A percentile compares a stretch with the other conserved stretches of the same genome.
phyloP scores from a whole-genome alignment of 495 filamentous ascomycete species.

The Aspergillus wentii region DNA sequence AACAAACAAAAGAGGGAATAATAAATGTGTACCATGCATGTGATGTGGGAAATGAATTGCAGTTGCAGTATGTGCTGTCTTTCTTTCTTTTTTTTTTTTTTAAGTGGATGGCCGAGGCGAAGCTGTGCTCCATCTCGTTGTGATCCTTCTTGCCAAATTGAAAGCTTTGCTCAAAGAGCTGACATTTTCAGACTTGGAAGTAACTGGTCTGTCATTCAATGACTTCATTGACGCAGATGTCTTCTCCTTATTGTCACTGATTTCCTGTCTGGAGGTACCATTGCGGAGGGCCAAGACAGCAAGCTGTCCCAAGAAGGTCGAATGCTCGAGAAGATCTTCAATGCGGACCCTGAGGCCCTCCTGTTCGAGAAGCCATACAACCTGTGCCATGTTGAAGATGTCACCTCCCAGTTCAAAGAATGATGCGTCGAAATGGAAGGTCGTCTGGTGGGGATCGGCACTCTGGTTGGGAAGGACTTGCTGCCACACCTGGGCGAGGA shows the following conservation, averaged over 20 bases:
- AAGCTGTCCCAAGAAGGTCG: constrained; percentile 47
- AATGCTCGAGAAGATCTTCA: constrained; percentile 46
- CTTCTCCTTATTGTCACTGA: too few species aligned
- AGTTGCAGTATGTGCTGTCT: too few species aligned
- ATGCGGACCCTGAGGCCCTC: constrained; percentile 45
- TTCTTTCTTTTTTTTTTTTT: too few species aligned
- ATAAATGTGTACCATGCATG: constrained; percentile 9
- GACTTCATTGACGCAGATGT: too few species aligned
- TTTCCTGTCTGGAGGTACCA: constrained; percentile 16
- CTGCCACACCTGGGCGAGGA: constrained; percentile 45
- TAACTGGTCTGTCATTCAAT: too few species aligned
- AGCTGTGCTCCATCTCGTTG: constrained; percentile 16
- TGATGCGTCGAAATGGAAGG: constrained; percentile 41
- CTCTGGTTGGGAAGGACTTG: constrained; percentile 36
- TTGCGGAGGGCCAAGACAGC: constrained; percentile 37
- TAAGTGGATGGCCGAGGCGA: too few species aligned
- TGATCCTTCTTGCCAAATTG: constrained; percentile 26
- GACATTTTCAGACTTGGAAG: too few species aligned
- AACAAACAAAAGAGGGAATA: constrained; percentile 1
- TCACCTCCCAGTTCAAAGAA: constrained; percentile 53
- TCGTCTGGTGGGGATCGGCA: constrained; percentile 9
- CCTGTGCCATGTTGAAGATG: constrained; percentile 45
- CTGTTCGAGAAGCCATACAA: constrained; percentile 42
- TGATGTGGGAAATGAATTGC: too few species aligned
- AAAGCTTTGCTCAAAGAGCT: constrained; percentile 24